phyloP scores from a whole-genome alignment of 306 rosid genomes.

The Trifolium pratense region DNA sequence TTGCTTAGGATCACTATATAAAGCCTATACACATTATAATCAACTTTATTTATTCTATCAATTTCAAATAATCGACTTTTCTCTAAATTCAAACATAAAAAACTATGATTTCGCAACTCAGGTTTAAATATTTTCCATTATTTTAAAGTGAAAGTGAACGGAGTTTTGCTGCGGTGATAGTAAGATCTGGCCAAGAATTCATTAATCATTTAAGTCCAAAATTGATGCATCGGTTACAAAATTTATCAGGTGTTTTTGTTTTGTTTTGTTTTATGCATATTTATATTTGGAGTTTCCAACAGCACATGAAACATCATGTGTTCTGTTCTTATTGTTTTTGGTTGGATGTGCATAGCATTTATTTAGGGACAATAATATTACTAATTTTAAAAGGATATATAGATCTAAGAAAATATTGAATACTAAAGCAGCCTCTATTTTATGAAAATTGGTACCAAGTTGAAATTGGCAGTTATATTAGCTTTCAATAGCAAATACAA shows the following conservation, averaged over 20 bases:
- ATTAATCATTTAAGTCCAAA: no score
- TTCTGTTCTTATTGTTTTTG: slow-evolving; percentile 32
- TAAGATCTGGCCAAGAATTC: no score
- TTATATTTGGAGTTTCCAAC: slow-evolving; percentile 38
- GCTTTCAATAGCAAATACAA: not conserved
- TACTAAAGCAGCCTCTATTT: slow-evolving; percentile 15
- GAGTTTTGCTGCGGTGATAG: no score
- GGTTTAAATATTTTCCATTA: slow-evolving; percentile 9
- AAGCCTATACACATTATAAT: no score
- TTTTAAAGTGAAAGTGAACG: slow-evolving; percentile 25
- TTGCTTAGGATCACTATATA: no score
- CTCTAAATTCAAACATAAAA: not conserved
- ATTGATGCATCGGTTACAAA: no score
- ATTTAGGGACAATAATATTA: not conserved
- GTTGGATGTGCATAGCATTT: slow-evolving; percentile 31
- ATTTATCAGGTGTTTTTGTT: slow-evolving; percentile 24
- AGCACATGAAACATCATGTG: slow-evolving; percentile 40
- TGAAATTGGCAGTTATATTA: slow-evolving; percentile 5
- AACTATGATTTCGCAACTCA: not conserved
- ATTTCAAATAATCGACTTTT: no score
- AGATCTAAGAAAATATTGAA: slow-evolving; percentile 24
- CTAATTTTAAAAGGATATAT: slow-evolving; percentile 14
- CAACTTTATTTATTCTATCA: no score
- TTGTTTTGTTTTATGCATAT: slow-evolving; percentile 26
- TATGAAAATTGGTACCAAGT: not conserved